These are phyloP conservation scores for Pyracantha coccinea DNA, from an alignment of 331 rosid species.

Conservation along the genomic window DNA sequence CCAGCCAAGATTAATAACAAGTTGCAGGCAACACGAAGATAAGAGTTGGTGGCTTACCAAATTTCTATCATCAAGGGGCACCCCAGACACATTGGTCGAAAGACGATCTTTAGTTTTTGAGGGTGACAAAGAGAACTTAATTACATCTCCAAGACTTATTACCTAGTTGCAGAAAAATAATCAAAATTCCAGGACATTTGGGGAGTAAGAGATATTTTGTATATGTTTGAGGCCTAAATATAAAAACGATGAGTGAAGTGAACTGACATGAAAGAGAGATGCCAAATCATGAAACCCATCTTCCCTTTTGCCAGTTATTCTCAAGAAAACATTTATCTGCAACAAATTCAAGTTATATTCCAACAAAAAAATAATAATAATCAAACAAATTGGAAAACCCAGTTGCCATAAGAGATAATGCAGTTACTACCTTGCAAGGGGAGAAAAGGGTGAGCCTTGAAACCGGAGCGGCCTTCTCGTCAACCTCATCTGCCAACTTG, in stretches of 20 bases:
- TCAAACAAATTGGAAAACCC: slow-evolving; percentile 8
- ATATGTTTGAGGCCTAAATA: not conserved
- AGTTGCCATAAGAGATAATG: slow-evolving; percentile 3
- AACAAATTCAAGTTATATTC: not conserved
- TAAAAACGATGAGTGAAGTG: not conserved
- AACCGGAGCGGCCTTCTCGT: slow-evolving; percentile 53
- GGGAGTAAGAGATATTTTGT: not conserved
- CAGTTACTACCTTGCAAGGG: slow-evolving; percentile 83
- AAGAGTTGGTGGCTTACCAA: slow-evolving; percentile 37
- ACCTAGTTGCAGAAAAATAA: slow-evolving; percentile 34
- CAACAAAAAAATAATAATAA: not conserved
- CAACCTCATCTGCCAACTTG: slow-evolving; percentile 72
- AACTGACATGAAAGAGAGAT: slow-evolving; percentile 87
- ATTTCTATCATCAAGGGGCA: slow-evolving; percentile 87
- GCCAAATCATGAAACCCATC: slow-evolving; percentile 99
- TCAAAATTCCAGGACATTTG: too few species aligned
- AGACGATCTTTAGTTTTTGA: slow-evolving; percentile 61
- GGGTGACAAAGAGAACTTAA: slow-evolving; percentile 88
- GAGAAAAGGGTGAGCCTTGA: slow-evolving; percentile 90
- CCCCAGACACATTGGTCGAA: slow-evolving; percentile 86
- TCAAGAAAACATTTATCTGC: slow-evolving; percentile 90
- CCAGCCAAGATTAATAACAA: slow-evolving; percentile 1
- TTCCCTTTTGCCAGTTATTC: slow-evolving; percentile 85
- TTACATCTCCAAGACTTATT: slow-evolving; percentile 84
- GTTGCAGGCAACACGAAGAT: not conserved